These are phyloP conservation scores for Epichloe hybrida DNA, from an alignment of 2,329 filamentous ascomycete genomes.

Conservation along the genomic window DNA sequence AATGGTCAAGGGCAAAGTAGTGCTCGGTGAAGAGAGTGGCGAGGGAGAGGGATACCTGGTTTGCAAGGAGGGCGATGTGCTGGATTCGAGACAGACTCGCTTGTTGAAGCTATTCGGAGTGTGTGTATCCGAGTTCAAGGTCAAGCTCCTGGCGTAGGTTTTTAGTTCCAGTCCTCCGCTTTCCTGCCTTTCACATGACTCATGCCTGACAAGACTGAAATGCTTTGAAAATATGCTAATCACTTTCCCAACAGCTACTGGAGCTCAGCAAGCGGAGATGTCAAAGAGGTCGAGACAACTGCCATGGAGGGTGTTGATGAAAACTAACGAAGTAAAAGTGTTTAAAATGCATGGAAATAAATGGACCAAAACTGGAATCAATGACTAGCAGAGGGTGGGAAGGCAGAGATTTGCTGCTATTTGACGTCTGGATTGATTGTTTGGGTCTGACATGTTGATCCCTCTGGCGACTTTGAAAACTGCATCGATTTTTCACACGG, in stretches of 20 bases:
- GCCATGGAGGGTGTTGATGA: constrained; percentile 26
- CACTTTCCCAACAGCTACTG: constrained; percentile 35
- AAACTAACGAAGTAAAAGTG: constrained; percentile 6
- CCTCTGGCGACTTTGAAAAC: neutral
- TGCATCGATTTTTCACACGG: constrained; percentile 14
- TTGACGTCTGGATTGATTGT: constrained; percentile 5
- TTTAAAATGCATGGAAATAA: neutral
- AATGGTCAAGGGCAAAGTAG: constrained; percentile 77
- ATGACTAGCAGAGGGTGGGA: constrained; percentile 1
- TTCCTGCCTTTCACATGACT: neutral
- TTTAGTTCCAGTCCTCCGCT: neutral
- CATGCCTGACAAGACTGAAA: neutral
- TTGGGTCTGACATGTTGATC: neutral
- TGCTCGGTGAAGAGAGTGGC: constrained; percentile 48
- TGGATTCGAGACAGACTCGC: constrained; percentile 87
- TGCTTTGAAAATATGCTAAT: neutral
- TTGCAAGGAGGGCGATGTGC: constrained; percentile 69
- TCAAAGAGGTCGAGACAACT: constrained; percentile 38
- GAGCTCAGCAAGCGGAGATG: constrained; percentile 42
- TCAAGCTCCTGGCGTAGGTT: constrained; percentile 60
- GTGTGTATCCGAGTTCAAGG: constrained; percentile 78
- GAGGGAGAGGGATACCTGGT: constrained; percentile 52
- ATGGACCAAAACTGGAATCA: constrained; percentile 4
- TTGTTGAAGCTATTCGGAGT: constrained; percentile 89
- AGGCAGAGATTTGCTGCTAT: neutral